Base-by-base conservation (phyloP, 208 protist genomes). In the Acanthamoeba quina region DNA sequence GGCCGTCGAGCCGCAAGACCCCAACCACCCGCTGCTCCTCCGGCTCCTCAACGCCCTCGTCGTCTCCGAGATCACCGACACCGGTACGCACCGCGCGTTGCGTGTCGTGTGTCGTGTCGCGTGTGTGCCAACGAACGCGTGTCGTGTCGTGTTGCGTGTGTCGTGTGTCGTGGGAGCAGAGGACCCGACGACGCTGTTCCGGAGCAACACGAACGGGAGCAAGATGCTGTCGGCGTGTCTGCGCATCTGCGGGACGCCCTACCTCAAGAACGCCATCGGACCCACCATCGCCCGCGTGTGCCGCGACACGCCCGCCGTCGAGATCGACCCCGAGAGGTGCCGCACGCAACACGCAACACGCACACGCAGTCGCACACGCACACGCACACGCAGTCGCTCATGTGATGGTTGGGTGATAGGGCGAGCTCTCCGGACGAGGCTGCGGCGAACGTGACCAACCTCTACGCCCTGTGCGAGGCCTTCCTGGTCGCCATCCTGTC, bases 301-400 rank as follows among this genome's bases (percentile, higher is more conserved):
- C 82, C 29, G 21, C 13, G 56, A 60, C 15, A 17, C 29, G 10
- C 52, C 82, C 82, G 13, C 82, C n/a, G 44, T 90, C 5, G 82
- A 90, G 41, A 90, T 90, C 44, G 82, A 90, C 56, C 82, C 82
- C 44, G 58, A 83, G 37, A 10, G 74, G 74, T 83, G 21, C n/a
- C n/a, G n/a, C n/a, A n/a, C n/a, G n/a, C n/a, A n/a, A n/a, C n/a
- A n/a, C n/a, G n/a, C n/a, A n/a, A n/a, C n/a, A n/a, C n/a, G n/a
- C n/a, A n/a, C n/a, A n/a, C n/a, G n/a, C n/a, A n/a, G n/a, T n/a
- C n/a, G n/a, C n/a, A n/a, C n/a, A n/a, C n/a, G n/a, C n/a, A n/a
- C n/a, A n/a, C n/a, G n/a, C n/a, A n/a, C n/a, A n/a, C n/a, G n/a
- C n/a, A n/a, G n/a, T n/a, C n/a, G n/a, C n/a, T n/a, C n/a, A 37